phyloP scores from a whole-genome alignment of 257 asterid genomes.

The Pogostemon cablin region DNA sequence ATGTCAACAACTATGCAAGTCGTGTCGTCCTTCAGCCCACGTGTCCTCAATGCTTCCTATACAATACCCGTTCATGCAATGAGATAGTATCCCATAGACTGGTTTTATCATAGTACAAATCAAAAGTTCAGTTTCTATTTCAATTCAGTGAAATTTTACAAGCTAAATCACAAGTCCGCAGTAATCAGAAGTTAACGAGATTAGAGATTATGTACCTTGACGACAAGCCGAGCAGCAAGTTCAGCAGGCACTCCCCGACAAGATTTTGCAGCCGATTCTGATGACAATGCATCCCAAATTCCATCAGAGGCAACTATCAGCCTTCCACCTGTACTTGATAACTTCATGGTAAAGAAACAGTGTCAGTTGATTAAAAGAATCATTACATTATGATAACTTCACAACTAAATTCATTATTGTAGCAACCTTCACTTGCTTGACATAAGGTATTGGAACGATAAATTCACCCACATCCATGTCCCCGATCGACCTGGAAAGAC shows the following conservation, averaged over 20 bases:
- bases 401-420: neutral
- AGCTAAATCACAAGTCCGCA: neutral
- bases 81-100: slow-evolving; percentile 25
- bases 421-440: slow-evolving; percentile 78
- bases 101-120: slow-evolving; percentile 22
- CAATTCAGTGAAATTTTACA: neutral
- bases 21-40: slow-evolving; percentile 85
- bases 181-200: slow-evolving; percentile 20
- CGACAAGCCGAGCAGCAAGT: slow-evolving; percentile 74
- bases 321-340: slow-evolving; percentile 76
- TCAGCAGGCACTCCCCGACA: slow-evolving; percentile 84
- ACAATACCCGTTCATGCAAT: slow-evolving; percentile 27
- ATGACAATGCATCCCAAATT: slow-evolving; percentile 81
- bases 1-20: slow-evolving; percentile 83
- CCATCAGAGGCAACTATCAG: slow-evolving; percentile 91
- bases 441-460: slow-evolving; percentile 76
- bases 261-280: slow-evolving; percentile 71
- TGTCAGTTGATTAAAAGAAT: neutral
- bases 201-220: slow-evolving; percentile 57
- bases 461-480: slow-evolving; percentile 85
- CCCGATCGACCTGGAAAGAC: slow-evolving; percentile 82
- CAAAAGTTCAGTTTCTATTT: slow-evolving; percentile 12
- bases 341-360: slow-evolving; percentile 36
- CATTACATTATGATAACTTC: neutral
- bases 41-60: slow-evolving; percentile 73